Percentiles rank a stretch among this genome's conserved stretches.
Evolutionary conservation across 192 early-diverging fungal genomes (phyloP).

Genomic region (Backusella liffmaniae): DNA sequence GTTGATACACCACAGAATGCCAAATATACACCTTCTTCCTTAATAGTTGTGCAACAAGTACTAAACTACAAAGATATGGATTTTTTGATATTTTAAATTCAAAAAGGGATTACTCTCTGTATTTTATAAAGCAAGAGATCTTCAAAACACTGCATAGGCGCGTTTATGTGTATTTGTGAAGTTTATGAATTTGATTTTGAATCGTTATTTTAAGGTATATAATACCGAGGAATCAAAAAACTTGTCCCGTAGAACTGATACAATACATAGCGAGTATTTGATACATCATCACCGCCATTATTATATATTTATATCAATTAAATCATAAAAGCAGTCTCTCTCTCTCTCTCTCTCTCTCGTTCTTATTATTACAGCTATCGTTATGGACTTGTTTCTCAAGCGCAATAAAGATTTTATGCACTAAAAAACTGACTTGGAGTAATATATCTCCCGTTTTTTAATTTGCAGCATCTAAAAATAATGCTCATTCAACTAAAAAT

Average conservation of each 20-base stretch:
- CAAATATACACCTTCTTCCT: not conserved
- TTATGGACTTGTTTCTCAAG: not conserved
- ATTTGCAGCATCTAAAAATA: not conserved
- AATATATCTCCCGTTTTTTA: too few species aligned
- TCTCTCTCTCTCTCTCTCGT: too few species aligned
- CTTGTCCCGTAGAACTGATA: not conserved
- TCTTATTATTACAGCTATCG: too few species aligned
- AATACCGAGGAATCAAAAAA: not conserved
- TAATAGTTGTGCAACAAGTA: not conserved
- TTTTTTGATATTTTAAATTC: not conserved
- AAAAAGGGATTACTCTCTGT: not conserved
- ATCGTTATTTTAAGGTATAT: not conserved
- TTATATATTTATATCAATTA: too few species aligned
- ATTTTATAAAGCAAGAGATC: not conserved
- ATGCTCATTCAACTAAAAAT: not conserved
- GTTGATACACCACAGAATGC: not conserved
- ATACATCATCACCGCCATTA: too few species aligned
- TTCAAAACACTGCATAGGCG: not conserved
- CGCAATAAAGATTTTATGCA: not conserved
- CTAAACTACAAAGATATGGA: not conserved
- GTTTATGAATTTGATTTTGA: too few species aligned
- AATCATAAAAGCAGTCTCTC: too few species aligned
- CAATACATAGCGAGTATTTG: too few species aligned
- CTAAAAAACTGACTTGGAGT: too few species aligned
- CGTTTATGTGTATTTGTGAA: not conserved